Evolutionary conservation across 805 yeast genomes (phyloP), one percentile per base, ranked within the genome.

Genomic region (Jamesozyma gamospora): DNA sequence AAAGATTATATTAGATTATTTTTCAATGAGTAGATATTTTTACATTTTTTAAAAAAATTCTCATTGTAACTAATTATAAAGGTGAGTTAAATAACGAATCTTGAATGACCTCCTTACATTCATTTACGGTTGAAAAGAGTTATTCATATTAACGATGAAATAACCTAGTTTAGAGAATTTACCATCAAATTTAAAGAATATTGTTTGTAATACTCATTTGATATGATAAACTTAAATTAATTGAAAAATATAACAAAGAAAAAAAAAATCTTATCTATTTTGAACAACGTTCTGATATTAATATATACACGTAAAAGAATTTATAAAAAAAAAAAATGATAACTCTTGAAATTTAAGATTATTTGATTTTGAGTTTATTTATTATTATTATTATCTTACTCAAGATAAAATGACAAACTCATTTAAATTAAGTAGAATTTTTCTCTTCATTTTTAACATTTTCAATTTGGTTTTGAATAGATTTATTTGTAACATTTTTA

Each of bases 71-170:
- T 27, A 95, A 86, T 57, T 78, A 67, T 52, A 62, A 62, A 36
- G 96, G 96, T 0, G 54, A 65, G 25, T 51, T 86, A 4, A 82
- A 70, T 56, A 74, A 79, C 46, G 82, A 55, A 82, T 0, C 51
- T 86, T 6, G 79, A 79, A 49, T 66, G 70, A 53, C 53, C 86
- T 4, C 46, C 82, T 32, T 48, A 57, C 36, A 41, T 46, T 31
- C 49, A 40, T 14, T 51, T 46, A 24, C 66, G 54, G 41, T 49
- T 44, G 19, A 39, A 41, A 4, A 39, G 56, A 28, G 52, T 59
- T 8, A 38, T 48, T 3, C 70, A 70, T 46, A 62, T 74, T 14
- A 55, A 17, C 51, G 58, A 4, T 30, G 69, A 6, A 65, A 67
- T 32, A 79, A 75, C 48, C 56, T 75, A 2, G 70, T 71, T 2